These are phyloP conservation scores for Boletus tylopilopsis DNA, from an alignment of 768 basidiomycete genomes.

Conservation along the genomic window DNA sequence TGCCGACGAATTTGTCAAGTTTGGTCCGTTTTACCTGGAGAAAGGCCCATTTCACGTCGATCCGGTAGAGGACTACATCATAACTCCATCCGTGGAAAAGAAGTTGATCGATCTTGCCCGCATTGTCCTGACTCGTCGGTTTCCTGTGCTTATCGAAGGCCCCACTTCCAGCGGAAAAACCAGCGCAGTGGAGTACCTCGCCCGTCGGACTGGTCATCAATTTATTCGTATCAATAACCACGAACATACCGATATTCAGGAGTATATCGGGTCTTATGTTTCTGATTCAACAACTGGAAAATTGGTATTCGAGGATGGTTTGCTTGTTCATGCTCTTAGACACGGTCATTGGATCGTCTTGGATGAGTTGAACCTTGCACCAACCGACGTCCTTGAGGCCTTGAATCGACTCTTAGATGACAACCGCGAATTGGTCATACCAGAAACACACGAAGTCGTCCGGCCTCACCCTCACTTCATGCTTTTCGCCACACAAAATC, in stretches of 20 bases:
- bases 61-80: conserved; percentile 77
- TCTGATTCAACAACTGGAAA: conserved; percentile 93
- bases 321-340: conserved; percentile 88
- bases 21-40: conserved; percentile 90
- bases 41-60: conserved; percentile 67
- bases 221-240: conserved; percentile 99
- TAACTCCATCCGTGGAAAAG: conserved; percentile 91
- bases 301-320: conserved; percentile 89
- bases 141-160: conserved; percentile 95
- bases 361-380: conserved; percentile 95
- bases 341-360: conserved; percentile 97
- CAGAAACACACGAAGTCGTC: conserved; percentile 94
- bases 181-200: conserved; percentile 93
- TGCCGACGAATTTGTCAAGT: conserved; percentile 63
- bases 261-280: conserved; percentile 95
- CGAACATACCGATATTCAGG: conserved; percentile 99
- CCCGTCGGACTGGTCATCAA: conserved; percentile 86
- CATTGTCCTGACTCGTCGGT: conserved; percentile 82
- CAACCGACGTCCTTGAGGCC: conserved; percentile 96
- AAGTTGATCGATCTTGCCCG: conserved; percentile 95
- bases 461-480: conserved; percentile 94
- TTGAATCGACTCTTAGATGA: conserved; percentile 96
- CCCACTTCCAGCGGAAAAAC: conserved; percentile 98
- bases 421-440: conserved; percentile 92
- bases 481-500: conserved; percentile 98